Conservation (phyloP, 2,329 filamentous ascomycete species). For the Aspergillus felis region DNA sequence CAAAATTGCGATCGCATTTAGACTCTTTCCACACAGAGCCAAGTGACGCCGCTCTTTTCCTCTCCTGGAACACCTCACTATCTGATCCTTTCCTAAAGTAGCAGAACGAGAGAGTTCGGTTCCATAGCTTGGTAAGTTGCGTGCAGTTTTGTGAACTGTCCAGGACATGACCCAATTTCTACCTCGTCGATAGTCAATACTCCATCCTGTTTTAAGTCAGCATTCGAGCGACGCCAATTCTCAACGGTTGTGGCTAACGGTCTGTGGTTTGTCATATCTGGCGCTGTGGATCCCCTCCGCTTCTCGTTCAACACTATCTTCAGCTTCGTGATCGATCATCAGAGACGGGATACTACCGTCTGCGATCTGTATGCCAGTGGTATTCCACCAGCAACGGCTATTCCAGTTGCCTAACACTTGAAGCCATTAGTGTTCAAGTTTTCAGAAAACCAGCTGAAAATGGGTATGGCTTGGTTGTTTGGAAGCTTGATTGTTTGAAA, state of each 20-base stretch:
- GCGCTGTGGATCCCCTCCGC: conserved; percentile 14
- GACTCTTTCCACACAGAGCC: conserved; percentile 24
- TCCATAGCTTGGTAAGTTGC: conserved; percentile 6
- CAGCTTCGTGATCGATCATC: conserved; percentile 9
- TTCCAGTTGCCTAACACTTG: neutral
- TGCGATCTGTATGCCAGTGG: conserved; percentile 3
- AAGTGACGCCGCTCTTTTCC: conserved; percentile 22
- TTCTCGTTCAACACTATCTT: conserved; percentile 6
- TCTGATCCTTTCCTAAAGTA: conserved; percentile 21
- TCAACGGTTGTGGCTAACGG: conserved; percentile 14
- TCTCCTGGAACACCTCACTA: conserved; percentile 17
- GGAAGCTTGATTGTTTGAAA: neutral
- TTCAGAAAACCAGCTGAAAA: neutral
- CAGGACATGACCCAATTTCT: neutral
- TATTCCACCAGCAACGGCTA: neutral
- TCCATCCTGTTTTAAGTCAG: conserved; percentile 1
- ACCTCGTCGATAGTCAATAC: neutral
- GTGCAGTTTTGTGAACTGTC: neutral
- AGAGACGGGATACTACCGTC: neutral
- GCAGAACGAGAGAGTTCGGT: conserved; percentile 20
- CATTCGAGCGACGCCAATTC: conserved; percentile 2
- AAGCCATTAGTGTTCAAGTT: neutral
- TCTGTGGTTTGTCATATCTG: conserved; percentile 9
- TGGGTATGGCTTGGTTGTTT: neutral
- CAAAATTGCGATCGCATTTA: conserved; percentile 27